Evolutionary conservation across 306 rosid species (phyloP).

Genomic region (Prunus mongolica): DNA sequence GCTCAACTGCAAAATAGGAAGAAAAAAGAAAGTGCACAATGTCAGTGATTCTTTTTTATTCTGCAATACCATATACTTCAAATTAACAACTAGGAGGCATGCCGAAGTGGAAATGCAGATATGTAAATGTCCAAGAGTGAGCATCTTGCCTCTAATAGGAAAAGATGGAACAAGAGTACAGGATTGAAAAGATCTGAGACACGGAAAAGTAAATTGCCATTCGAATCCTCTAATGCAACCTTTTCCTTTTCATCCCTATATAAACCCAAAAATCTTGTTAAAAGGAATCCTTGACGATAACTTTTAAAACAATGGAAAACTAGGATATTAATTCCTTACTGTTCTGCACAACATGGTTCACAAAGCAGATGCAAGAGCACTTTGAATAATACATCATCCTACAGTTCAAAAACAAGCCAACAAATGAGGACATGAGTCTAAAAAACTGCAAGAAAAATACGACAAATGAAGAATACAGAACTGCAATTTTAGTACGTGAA

Average conservation of each 20-base stretch:
- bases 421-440: constrained; percentile 1
- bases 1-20: constrained; percentile 59
- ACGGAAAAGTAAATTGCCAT: constrained; percentile 41
- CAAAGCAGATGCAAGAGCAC: constrained; percentile 66
- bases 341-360: constrained; percentile 40
- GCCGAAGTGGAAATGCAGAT: neutral
- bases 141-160: constrained; percentile 67
- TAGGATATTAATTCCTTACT: constrained; percentile 43
- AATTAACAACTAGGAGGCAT: constrained; percentile 9
- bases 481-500: too few relatives aligned
- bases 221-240: constrained; percentile 33
- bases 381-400: constrained; percentile 87
- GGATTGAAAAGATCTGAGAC: constrained; percentile 65
- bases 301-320: constrained; percentile 5
- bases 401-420: constrained; percentile 28
- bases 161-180: constrained; percentile 69
- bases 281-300: constrained; percentile 6
- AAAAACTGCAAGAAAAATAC: neutral
- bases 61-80: neutral
- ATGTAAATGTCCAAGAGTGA: neutral
- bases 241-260: constrained; percentile 41
- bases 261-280: constrained; percentile 20
- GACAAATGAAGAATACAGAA: neutral
- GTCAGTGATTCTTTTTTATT: neutral
- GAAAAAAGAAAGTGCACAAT: constrained; percentile 9